Percentiles rank a stretch among this genome's conserved stretches.
phyloP scores from a whole-genome alignment of 2,329 filamentous ascomycete species.

The Epichloe gansuensis region DNA sequence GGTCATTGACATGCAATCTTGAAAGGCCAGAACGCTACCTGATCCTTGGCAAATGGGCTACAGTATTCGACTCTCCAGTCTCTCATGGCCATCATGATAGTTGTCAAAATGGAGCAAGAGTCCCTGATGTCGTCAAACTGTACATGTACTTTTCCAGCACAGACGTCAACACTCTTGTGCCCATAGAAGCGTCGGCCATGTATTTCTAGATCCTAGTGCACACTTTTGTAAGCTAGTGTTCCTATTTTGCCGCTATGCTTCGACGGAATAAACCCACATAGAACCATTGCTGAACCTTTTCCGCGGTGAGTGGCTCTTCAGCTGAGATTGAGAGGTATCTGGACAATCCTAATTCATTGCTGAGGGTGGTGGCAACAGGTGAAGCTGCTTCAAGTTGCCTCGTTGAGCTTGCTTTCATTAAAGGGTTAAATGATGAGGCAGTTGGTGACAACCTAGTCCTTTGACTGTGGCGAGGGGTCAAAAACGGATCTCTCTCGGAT shows the following conservation, averaged over 20 bases:
- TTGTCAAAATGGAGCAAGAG: constrained; percentile 36
- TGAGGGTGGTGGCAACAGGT: constrained; percentile 25
- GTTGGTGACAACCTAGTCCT: constrained; percentile 46
- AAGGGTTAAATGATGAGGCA: constrained; percentile 47
- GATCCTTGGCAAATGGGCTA: constrained; percentile 3
- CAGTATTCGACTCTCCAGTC: constrained; percentile 29
- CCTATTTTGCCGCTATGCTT: not conserved
- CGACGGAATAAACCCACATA: constrained; percentile 23
- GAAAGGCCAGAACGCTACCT: not conserved
- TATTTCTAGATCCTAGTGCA: constrained; percentile 25
- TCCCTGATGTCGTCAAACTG: constrained; percentile 50
- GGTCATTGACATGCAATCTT: not conserved
- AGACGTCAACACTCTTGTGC: constrained; percentile 21
- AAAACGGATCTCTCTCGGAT: constrained; percentile 41
- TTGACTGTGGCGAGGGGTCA: constrained; percentile 24
- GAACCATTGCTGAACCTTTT: constrained; percentile 31
- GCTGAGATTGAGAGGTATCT: constrained; percentile 31
- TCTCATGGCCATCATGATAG: constrained; percentile 28
- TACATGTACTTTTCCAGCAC: constrained; percentile 34
- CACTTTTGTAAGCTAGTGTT: not conserved
- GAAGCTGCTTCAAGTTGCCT: constrained; percentile 11
- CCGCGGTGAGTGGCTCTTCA: constrained; percentile 14
- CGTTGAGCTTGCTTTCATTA: constrained; percentile 8
- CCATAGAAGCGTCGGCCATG: constrained; percentile 24
- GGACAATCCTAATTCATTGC: constrained; percentile 32